A percentile compares a stretch with the other conserved stretches of the same genome.
Evolutionary conservation across 2,329 filamentous ascomycete genomes (phyloP).

Genomic region (Colletotrichum sp.): DNA sequence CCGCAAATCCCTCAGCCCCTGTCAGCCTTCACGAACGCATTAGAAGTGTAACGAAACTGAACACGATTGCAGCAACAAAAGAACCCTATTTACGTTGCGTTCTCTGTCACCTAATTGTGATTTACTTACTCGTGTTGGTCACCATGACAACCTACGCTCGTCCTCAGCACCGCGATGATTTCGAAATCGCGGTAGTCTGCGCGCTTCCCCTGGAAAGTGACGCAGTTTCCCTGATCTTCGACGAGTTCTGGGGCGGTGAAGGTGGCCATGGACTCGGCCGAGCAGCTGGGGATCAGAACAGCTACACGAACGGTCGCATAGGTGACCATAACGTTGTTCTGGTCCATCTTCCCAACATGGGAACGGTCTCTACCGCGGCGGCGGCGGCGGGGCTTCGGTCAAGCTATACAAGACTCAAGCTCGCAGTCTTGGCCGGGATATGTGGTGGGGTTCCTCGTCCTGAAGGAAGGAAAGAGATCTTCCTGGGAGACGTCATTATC

Average conservation of each 20-base stretch:
- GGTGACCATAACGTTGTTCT: slow-evolving; percentile 33
- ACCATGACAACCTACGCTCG: neutral
- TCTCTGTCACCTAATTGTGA: rapidly evolving
- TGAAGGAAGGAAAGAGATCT: slow-evolving; percentile 1
- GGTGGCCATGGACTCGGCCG: slow-evolving; percentile 25
- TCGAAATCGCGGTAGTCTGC: neutral
- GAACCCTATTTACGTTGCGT: rapidly evolving
- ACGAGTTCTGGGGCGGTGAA: neutral
- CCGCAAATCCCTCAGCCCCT: rapidly evolving
- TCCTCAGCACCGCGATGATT: neutral
- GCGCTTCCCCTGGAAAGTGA: neutral
- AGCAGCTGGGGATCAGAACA: slow-evolving; percentile 28
- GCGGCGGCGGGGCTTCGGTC: slow-evolving; percentile 11
- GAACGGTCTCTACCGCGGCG: slow-evolving; percentile 25
- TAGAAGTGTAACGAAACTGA: rapidly evolving
- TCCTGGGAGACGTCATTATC: slow-evolving; percentile 36
- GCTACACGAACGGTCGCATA: slow-evolving; percentile 28
- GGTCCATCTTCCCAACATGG: slow-evolving; percentile 30
- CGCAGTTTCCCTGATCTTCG: neutral
- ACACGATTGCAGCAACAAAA: neutral
- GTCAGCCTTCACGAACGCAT: rapidly evolving
- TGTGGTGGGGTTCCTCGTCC: slow-evolving; percentile 25
- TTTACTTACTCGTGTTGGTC: rapidly evolving
- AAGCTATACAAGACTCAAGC: slow-evolving; percentile 32
- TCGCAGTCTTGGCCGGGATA: slow-evolving; percentile 26